Conservation (phyloP, 768 basidiomycete species). For the Tulasnella sp. region DNA sequence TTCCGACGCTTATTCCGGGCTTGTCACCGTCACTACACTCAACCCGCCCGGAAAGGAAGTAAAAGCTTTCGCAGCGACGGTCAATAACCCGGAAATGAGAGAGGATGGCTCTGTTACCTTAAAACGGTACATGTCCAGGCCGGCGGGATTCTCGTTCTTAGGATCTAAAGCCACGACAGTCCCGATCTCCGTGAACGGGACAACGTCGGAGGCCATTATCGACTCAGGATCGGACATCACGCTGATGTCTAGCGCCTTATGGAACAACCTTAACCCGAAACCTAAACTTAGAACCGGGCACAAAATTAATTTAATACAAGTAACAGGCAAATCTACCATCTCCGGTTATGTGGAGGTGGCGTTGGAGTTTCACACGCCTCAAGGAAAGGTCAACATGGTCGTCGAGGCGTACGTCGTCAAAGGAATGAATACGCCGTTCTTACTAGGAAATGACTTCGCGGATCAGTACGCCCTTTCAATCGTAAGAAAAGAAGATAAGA, state of each 20-base stretch:
- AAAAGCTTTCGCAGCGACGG: neutral
- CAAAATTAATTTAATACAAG: constrained; percentile 25
- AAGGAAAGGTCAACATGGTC: neutral
- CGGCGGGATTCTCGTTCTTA: constrained; percentile 26
- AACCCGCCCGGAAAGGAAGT: neutral
- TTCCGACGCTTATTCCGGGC: neutral
- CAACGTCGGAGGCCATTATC: constrained; percentile 14
- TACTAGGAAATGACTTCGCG: constrained; percentile 21
- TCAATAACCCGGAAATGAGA: neutral
- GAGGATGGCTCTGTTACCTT: constrained; percentile 10
- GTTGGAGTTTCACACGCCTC: neutral
- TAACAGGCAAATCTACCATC: constrained; percentile 24
- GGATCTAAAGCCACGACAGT: constrained; percentile 24
- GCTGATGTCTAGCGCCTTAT: neutral
- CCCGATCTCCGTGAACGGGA: constrained; percentile 4
- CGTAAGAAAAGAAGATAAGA: neutral
- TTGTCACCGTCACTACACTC: neutral
- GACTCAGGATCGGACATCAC: constrained; percentile 31
- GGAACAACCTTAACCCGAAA: neutral
- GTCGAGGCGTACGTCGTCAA: constrained; percentile 14
- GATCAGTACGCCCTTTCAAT: neutral
- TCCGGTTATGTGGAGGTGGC: constrained; percentile 17
- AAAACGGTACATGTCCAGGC: constrained; percentile 18
- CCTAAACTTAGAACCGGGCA: constrained; percentile 22
- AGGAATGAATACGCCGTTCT: constrained; percentile 20